A percentile compares a stretch with the other conserved stretches of the same genome.
Conservation (phyloP, 345 rosid genomes). For the Litchi chinensis region DNA sequence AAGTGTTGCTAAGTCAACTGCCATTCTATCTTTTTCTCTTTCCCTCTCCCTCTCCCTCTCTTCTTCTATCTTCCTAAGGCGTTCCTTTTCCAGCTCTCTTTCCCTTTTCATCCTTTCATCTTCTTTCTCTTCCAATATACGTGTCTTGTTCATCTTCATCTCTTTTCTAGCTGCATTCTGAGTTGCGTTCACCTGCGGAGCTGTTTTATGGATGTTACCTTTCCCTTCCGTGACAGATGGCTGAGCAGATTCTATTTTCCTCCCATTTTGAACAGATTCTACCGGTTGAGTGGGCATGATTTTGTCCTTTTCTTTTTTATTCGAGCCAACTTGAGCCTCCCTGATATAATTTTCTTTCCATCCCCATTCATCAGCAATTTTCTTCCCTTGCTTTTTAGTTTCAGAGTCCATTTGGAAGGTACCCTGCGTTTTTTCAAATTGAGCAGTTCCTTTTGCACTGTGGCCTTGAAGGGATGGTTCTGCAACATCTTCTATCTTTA, state of each 20-base stretch:
- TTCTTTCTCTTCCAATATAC: slow-evolving; percentile 48
- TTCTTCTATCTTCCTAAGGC: slow-evolving; percentile 73
- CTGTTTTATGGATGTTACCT: slow-evolving; percentile 35
- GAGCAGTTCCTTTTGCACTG: slow-evolving; percentile 22
- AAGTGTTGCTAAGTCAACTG: slow-evolving; percentile 59
- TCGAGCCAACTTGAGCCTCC: slow-evolving; percentile 27
- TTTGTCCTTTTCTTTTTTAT: slow-evolving; percentile 44
- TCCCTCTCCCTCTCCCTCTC: slow-evolving; percentile 91
- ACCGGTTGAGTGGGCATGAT: slow-evolving; percentile 36
- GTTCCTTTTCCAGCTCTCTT: slow-evolving; percentile 62
- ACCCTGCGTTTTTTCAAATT: slow-evolving; percentile 32
- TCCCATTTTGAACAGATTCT: slow-evolving; percentile 38
- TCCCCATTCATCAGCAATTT: slow-evolving; percentile 33
- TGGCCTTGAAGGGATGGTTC: slow-evolving; percentile 23
- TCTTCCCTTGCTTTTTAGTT: slow-evolving; percentile 37
- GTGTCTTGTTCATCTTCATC: slow-evolving; percentile 35
- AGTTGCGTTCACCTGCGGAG: slow-evolving; percentile 34
- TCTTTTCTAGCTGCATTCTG: slow-evolving; percentile 39
- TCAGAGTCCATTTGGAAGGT: slow-evolving; percentile 26
- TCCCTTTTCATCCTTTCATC: slow-evolving; percentile 61
- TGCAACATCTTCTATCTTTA: slow-evolving; percentile 23
- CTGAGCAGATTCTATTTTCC: slow-evolving; percentile 34
- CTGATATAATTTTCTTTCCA: slow-evolving; percentile 33
- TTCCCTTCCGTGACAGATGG: slow-evolving; percentile 32
- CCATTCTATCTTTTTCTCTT: slow-evolving; percentile 96